Percentiles rank a stretch among this genome's conserved stretches.
Evolutionary conservation across 352 stramenopile species (phyloP).

Genomic region (Halophytophthora polymorphica): DNA sequence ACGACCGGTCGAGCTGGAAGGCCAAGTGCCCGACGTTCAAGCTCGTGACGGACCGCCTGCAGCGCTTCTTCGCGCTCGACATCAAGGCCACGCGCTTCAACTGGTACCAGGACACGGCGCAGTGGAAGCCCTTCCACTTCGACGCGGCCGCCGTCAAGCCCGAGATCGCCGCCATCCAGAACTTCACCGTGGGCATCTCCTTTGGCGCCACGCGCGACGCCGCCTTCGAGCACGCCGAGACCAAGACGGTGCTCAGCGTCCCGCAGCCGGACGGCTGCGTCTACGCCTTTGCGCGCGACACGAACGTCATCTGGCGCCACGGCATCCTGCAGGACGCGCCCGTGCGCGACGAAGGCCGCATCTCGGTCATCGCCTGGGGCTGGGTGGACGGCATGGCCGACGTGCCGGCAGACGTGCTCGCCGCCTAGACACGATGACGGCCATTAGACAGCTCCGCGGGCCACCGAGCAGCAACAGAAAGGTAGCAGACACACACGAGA

Average conservation of each 20-base stretch:
- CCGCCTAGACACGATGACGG: too few species aligned
- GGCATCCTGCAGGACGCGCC: conserved; percentile 87
- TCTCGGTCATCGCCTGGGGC: conserved; percentile 94
- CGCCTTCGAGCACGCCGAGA: conserved; percentile 87
- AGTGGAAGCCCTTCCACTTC: conserved; percentile 95
- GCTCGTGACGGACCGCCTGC: conserved; percentile 75
- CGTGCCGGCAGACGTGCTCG: background rate
- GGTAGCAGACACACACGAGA: too few species aligned
- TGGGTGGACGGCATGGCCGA: conserved; percentile 77
- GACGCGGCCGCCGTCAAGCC: conserved; percentile 93
- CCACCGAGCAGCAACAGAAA: too few species aligned
- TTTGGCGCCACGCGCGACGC: conserved; percentile 91
- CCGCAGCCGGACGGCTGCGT: conserved; percentile 92
- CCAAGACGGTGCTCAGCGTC: conserved; percentile 88
- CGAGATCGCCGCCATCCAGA: conserved; percentile 89
- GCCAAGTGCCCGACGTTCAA: conserved; percentile 74
- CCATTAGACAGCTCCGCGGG: too few species aligned
- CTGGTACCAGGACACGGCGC: conserved; percentile 92
- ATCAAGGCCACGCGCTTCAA: conserved; percentile 94
- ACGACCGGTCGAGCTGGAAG: conserved; percentile 86
- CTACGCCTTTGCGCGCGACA: conserved; percentile 92
- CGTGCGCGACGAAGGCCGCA: conserved; percentile 86
- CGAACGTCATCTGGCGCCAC: conserved; percentile 93
- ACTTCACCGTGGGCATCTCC: conserved; percentile 94
- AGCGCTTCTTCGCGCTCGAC: conserved; percentile 87